A percentile compares a stretch with the other conserved stretches of the same genome.
phyloP scores from a whole-genome alignment of 1,284 basidiomycete genomes.

The Phylloboletellus chloephorus region DNA sequence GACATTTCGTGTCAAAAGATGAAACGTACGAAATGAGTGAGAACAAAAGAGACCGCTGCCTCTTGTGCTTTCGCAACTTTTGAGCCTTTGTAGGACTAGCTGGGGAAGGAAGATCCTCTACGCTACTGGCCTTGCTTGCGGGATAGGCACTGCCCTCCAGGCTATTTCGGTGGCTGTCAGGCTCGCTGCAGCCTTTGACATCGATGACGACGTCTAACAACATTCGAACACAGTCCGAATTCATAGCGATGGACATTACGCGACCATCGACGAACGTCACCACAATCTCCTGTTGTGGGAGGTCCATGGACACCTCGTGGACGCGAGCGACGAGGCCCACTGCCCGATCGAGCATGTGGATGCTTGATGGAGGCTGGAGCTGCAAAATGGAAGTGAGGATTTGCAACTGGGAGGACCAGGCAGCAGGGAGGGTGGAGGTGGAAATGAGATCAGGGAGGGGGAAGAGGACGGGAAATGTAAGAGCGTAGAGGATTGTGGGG shows the following conservation, averaged over 20 bases:
- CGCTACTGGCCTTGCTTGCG: conserved; percentile 21
- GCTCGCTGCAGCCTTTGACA: conserved; percentile 42
- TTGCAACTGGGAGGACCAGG: conserved; percentile 54
- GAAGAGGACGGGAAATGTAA: conserved; percentile 52
- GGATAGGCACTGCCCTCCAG: conserved; percentile 34
- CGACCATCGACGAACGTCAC: conserved; percentile 56
- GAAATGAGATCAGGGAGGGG: conserved; percentile 40
- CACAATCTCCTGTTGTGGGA: conserved; percentile 40
- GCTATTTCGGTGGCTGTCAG: conserved; percentile 27
- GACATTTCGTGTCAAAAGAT: not conserved
- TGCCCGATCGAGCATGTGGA: conserved; percentile 63
- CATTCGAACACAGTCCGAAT: conserved; percentile 37
- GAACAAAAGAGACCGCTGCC: conserved; percentile 61
- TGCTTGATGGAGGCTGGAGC: conserved; percentile 49
- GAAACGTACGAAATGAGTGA: conserved; percentile 56
- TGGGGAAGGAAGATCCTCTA: conserved; percentile 10
- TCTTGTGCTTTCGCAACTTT: conserved; percentile 42
- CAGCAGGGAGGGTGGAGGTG: conserved; percentile 39
- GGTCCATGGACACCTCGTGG: conserved; percentile 55
- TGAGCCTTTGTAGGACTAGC: conserved; percentile 13
- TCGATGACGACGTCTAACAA: conserved; percentile 49
- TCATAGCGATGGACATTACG: conserved; percentile 45
- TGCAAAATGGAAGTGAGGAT: conserved; percentile 46
- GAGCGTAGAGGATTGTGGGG: conserved; percentile 67
- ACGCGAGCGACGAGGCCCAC: conserved; percentile 53